Percentiles rank a stretch among this genome's conserved stretches.
Evolutionary conservation across 192 early-diverging fungal species (phyloP).

Genomic region (Linnemannia hyalina): DNA sequence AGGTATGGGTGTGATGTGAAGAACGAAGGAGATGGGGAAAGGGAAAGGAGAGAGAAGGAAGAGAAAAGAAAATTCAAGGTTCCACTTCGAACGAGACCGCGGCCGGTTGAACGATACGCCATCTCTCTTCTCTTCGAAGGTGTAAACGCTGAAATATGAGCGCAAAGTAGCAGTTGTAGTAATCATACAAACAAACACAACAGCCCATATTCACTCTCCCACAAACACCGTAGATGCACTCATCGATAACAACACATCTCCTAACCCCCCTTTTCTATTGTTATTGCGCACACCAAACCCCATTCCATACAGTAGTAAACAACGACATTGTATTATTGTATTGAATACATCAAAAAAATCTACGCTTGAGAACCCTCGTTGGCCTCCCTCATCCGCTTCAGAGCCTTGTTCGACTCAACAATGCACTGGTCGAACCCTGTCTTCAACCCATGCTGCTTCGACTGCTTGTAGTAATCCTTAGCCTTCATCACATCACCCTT

Average conservation of each 20-base stretch:
- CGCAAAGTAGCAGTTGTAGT: too few species aligned
- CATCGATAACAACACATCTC: too few species aligned
- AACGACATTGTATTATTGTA: too few species aligned
- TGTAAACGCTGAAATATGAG: too few species aligned
- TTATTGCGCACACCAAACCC: too few species aligned
- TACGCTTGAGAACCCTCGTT: slow-evolving; percentile 29
- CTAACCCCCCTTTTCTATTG: too few species aligned
- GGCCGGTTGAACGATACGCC: too few species aligned
- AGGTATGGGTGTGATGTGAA: not conserved
- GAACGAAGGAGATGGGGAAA: not conserved
- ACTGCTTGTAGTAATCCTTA: slow-evolving; percentile 54
- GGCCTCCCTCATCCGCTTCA: slow-evolving; percentile 48
- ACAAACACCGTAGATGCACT: too few species aligned
- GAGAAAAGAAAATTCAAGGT: not conserved
- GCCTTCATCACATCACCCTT: slow-evolving; percentile 56
- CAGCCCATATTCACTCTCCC: too few species aligned
- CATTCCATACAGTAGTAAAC: too few species aligned
- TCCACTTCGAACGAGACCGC: not conserved
- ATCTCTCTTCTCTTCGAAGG: too few species aligned
- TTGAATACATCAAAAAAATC: not conserved
- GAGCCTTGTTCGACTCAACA: slow-evolving; percentile 57
- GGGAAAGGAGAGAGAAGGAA: not conserved
- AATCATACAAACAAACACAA: too few species aligned
- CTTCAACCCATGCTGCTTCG: slow-evolving; percentile 58
- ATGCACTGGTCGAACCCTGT: slow-evolving; percentile 55